A percentile compares a stretch with the other conserved stretches of the same genome.
Conservation (phyloP, 768 basidiomycete species). For the Leccinum rimulosum region DNA sequence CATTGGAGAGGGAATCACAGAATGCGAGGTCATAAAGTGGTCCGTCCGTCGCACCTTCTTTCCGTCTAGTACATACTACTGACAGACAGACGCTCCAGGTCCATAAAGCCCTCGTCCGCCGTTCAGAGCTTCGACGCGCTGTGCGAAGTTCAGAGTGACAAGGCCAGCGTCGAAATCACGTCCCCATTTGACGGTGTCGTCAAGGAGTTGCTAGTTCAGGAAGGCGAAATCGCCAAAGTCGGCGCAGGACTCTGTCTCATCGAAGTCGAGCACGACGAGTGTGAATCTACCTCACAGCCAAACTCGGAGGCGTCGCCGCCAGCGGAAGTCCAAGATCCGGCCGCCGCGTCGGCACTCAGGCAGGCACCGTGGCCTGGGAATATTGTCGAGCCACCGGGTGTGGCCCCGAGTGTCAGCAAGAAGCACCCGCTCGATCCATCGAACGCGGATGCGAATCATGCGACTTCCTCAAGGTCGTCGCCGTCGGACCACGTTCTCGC, state of each 20-base stretch:
- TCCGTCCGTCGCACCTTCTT: conserved; percentile 33
- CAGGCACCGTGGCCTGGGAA: neutral
- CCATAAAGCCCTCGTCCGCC: conserved; percentile 47
- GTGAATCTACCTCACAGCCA: neutral
- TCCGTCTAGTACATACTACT: neutral
- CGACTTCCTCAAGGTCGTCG: conserved; percentile 11
- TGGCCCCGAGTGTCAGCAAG: conserved; percentile 6
- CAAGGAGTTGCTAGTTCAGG: conserved; percentile 68
- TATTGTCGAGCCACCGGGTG: neutral
- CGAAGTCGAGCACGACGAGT: conserved; percentile 66
- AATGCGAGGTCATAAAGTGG: conserved; percentile 89
- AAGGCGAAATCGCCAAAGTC: conserved; percentile 83
- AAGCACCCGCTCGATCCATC: conserved; percentile 69
- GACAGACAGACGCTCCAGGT: conserved; percentile 42
- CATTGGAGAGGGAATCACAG: conserved; percentile 89
- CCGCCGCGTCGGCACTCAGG: conserved; percentile 3
- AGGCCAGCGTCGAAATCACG: conserved; percentile 89
- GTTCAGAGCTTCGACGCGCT: conserved; percentile 68
- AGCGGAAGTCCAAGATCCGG: conserved; percentile 14
- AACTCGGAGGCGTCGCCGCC: neutral
- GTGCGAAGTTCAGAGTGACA: conserved; percentile 88
- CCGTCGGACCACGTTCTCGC: conserved; percentile 50
- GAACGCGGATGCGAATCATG: conserved; percentile 13
- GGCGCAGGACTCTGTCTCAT: conserved; percentile 76
- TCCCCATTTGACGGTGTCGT: conserved; percentile 80